phyloP scores from a whole-genome alignment of 805 yeast genomes.

The Lipomyces chichibuensis region DNA sequence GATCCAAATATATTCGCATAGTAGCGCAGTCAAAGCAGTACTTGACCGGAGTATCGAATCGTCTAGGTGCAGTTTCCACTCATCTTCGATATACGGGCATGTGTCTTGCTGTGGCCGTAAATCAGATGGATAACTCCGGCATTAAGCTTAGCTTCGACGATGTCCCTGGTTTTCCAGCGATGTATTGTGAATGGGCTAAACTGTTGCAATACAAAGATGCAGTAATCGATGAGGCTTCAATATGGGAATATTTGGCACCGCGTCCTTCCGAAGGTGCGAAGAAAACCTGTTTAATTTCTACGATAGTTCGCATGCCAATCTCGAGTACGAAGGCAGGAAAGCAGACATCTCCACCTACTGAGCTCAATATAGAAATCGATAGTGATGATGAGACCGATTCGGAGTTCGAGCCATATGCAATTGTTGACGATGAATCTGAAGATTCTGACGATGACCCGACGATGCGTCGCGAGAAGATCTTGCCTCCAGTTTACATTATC shows the following conservation, averaged over 20 bases:
- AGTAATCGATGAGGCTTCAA: slow-evolving; percentile 16
- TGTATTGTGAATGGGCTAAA: slow-evolving; percentile 29
- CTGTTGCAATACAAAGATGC: slow-evolving; percentile 22
- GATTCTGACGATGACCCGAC: slow-evolving; percentile 62
- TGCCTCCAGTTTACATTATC: slow-evolving; percentile 68
- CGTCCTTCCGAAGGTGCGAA: slow-evolving; percentile 3
- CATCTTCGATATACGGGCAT: slow-evolving; percentile 58
- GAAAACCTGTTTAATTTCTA: not conserved
- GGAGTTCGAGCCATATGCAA: slow-evolving; percentile 39
- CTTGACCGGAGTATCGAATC: slow-evolving; percentile 55
- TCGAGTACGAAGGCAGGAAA: slow-evolving; percentile 8
- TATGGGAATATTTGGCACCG: slow-evolving; percentile 33
- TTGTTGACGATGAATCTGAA: slow-evolving; percentile 46
- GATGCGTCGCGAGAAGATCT: slow-evolving; percentile 45
- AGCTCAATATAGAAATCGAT: slow-evolving; percentile 20
- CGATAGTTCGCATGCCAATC: not conserved
- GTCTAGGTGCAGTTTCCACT: slow-evolving; percentile 55
- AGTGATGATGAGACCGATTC: slow-evolving; percentile 44
- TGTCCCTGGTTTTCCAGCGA: slow-evolving; percentile 35
- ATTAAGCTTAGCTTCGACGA: slow-evolving; percentile 40
- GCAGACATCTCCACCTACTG: slow-evolving; percentile 24
- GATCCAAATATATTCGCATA: slow-evolving; percentile 3
- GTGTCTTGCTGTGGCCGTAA: slow-evolving; percentile 54
- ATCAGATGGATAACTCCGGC: slow-evolving; percentile 36
- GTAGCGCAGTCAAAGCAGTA: slow-evolving; percentile 47